These are phyloP conservation scores for Aspergillus nanangensis DNA, from an alignment of 495 filamentous ascomycete genomes.

Conservation along the genomic window DNA sequence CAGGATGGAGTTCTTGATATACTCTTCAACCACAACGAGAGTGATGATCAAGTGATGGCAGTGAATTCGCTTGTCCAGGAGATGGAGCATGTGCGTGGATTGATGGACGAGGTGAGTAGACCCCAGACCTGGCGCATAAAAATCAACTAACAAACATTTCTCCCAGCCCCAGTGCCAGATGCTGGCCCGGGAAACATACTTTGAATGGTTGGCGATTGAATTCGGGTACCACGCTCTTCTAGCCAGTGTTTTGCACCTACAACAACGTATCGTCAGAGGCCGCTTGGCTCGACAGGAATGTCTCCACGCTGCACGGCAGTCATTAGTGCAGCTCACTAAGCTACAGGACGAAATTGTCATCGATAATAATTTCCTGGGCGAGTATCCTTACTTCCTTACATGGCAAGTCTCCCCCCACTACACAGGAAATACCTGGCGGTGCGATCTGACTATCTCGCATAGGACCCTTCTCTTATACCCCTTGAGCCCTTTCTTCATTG, in stretches of 20 bases:
- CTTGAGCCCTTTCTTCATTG: neutral
- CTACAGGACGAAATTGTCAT: neutral
- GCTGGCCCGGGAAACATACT: too few species aligned
- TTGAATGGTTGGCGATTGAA: too few species aligned
- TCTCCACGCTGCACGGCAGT: neutral
- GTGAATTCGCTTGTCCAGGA: neutral
- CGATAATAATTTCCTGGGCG: neutral
- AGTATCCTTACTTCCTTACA: neutral
- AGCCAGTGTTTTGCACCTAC: too few species aligned
- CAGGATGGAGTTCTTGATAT: neutral
- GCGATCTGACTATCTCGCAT: neutral
- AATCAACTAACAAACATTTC: too few species aligned
- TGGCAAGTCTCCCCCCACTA: too few species aligned
- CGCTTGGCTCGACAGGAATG: too few species aligned
- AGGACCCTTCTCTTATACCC: neutral
- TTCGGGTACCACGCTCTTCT: too few species aligned
- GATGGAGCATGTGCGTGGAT: neutral
- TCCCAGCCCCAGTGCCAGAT: too few species aligned
- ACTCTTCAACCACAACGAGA: neutral
- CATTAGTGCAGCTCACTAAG: neutral
- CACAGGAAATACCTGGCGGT: neutral
- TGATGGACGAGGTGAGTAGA: too few species aligned
- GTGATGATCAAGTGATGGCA: neutral
- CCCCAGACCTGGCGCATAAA: too few species aligned
- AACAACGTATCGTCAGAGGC: too few species aligned